Evolutionary conservation across 768 basidiomycete genomes (phyloP).

Genomic region (Pseudohyphozyma bogoriensis): DNA sequence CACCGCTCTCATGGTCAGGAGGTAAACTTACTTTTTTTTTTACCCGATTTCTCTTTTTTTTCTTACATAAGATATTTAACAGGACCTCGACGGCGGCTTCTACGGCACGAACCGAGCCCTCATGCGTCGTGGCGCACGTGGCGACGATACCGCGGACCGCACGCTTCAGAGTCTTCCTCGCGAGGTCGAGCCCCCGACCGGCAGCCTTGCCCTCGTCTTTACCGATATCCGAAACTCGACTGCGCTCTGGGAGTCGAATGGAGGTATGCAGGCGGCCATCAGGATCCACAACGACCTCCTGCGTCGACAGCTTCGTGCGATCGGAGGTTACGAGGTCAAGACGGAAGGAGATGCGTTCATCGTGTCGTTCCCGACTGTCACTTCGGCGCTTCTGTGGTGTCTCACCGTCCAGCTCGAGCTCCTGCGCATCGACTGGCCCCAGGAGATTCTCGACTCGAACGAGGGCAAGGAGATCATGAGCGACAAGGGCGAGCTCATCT

Average conservation of each 20-base stretch:
- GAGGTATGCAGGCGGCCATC: slow-evolving; percentile 82
- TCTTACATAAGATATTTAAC: too few species aligned
- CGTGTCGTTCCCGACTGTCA: slow-evolving; percentile 86
- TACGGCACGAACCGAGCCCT: slow-evolving; percentile 41
- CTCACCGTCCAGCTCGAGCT: slow-evolving; percentile 74
- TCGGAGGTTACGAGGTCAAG: slow-evolving; percentile 97
- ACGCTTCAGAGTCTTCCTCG: slow-evolving; percentile 47
- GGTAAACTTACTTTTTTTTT: too few species aligned
- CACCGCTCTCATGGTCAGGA: slow-evolving; percentile 29
- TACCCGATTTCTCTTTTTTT: too few species aligned
- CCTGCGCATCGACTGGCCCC: slow-evolving; percentile 74
- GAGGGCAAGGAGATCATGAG: slow-evolving; percentile 67
- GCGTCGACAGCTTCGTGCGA: slow-evolving; percentile 71
- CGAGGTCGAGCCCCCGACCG: slow-evolving; percentile 74
- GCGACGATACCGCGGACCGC: slow-evolving; percentile 36
- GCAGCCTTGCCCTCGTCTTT: slow-evolving; percentile 85
- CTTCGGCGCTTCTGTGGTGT: slow-evolving; percentile 82
- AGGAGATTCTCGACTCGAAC: slow-evolving; percentile 82
- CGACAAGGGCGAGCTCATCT: slow-evolving; percentile 54
- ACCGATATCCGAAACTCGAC: slow-evolving; percentile 98
- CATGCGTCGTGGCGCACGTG: slow-evolving; percentile 24
- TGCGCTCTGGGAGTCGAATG: slow-evolving; percentile 90
- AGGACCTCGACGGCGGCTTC: slow-evolving; percentile 44
- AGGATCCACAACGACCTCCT: slow-evolving; percentile 77
- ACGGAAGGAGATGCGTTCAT: slow-evolving; percentile 99